Evolutionary conservation across 2,329 filamentous ascomycete species (phyloP).

Genomic region (Chaetomiaceae sp.): DNA sequence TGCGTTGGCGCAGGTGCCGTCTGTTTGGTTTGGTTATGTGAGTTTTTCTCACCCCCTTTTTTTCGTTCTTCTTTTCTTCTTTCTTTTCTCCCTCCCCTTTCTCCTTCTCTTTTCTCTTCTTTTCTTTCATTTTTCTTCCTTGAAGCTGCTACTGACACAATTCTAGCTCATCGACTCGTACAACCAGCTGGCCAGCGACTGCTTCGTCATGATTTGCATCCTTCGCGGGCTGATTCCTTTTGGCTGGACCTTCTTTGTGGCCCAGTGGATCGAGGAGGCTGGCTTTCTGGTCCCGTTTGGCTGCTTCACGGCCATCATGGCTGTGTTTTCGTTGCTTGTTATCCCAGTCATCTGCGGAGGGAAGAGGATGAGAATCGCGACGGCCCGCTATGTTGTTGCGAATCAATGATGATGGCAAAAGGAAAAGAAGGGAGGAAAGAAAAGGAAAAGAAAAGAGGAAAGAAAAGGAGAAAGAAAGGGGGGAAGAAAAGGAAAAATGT

Average conservation of each 20-base stretch:
- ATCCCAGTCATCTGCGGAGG: slow-evolving; percentile 34
- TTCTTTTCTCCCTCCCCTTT: not conserved
- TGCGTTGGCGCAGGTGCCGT: slow-evolving; percentile 37
- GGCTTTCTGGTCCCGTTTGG: slow-evolving; percentile 48
- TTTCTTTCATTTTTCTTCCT: no score
- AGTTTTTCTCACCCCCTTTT: slow-evolving; percentile 18
- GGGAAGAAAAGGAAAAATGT: no score
- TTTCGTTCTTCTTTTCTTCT: not conserved
- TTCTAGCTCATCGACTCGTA: slow-evolving; percentile 50
- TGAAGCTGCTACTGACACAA: no score
- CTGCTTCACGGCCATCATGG: slow-evolving; percentile 49
- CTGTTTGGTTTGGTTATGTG: slow-evolving; percentile 37
- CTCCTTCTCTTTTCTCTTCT: not conserved
- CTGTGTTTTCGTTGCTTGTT: slow-evolving; percentile 38
- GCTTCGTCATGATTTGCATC: slow-evolving; percentile 49
- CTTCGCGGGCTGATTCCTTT: slow-evolving; percentile 46
- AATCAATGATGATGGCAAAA: no score
- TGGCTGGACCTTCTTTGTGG: slow-evolving; percentile 50
- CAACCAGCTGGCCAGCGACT: slow-evolving; percentile 42
- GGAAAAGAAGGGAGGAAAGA: no score
- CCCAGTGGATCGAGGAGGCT: slow-evolving; percentile 39
- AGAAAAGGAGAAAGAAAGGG: no score
- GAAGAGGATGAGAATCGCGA: slow-evolving; percentile 37
- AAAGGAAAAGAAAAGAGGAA: no score
- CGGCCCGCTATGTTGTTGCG: slow-evolving; percentile 21